Percentiles rank a stretch among this genome's conserved stretches.
Evolutionary conservation across 176 grass and related monocot genomes (phyloP).

Genomic region (Puya raimondii): DNA sequence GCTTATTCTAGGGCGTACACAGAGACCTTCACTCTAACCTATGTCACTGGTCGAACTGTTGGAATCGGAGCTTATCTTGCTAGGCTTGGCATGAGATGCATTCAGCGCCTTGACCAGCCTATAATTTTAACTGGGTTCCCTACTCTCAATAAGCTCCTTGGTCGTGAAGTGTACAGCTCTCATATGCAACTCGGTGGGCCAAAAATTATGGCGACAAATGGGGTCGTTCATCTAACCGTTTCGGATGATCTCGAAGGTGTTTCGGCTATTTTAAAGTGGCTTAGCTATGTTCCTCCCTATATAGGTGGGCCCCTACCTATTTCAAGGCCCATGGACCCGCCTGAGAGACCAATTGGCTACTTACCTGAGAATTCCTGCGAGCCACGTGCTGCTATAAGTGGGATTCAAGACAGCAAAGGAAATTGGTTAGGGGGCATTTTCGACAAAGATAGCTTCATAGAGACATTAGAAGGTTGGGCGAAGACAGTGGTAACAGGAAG

Average conservation of each 20-base stretch:
- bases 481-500: slow-evolving; percentile 96
- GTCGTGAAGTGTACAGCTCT: slow-evolving; percentile 97
- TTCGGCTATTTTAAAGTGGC: slow-evolving; percentile 93
- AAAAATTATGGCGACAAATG: slow-evolving; percentile 99
- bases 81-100: slow-evolving; percentile 94
- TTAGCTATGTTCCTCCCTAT: slow-evolving; percentile 92
- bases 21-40: slow-evolving; percentile 94
- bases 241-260: slow-evolving; percentile 96
- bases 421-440: slow-evolving; percentile 92
- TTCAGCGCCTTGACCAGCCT: slow-evolving; percentile 92
- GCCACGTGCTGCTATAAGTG: slow-evolving; percentile 78
- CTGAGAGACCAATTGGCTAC: slow-evolving; percentile 69
- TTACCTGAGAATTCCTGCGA: slow-evolving; percentile 88
- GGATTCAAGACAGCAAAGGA: slow-evolving; percentile 43
- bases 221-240: slow-evolving; percentile 91
- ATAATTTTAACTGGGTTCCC: slow-evolving; percentile 95
- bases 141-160: slow-evolving; percentile 91
- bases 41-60: slow-evolving; percentile 87
- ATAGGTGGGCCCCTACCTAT: slow-evolving; percentile 88
- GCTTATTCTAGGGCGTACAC: slow-evolving; percentile 92
- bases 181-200: slow-evolving; percentile 99
- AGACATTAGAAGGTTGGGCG: slow-evolving; percentile 97
- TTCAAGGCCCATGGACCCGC: slow-evolving; percentile 71
- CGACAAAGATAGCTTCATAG: slow-evolving; percentile 82
- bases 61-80: slow-evolving; percentile 98